Percentiles rank a stretch among this genome's conserved stretches.
Evolutionary conservation across 768 basidiomycete species (phyloP).

Genomic region (Suillus ampliporus): DNA sequence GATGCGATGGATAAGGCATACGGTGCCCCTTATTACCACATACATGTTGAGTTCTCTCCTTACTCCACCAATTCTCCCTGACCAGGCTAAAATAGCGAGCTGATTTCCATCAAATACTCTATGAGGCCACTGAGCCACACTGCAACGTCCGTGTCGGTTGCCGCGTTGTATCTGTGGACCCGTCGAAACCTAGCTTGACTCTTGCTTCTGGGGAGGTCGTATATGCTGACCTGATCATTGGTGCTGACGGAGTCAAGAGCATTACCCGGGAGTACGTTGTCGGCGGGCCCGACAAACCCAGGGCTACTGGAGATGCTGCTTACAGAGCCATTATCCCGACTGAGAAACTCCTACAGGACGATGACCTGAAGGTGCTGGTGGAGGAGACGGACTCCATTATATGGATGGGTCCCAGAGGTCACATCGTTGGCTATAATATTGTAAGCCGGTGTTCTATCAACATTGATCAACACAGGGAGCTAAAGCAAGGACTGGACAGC

Average conservation of each 20-base stretch:
- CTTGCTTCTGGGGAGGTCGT: constrained; percentile 51
- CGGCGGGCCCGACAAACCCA: constrained; percentile 50
- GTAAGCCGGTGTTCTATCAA: constrained; percentile 32
- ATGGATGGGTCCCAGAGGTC: constrained; percentile 63
- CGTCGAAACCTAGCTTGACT: constrained; percentile 39
- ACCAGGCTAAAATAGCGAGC: constrained; percentile 40
- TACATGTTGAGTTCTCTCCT: constrained; percentile 36
- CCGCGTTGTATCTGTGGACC: constrained; percentile 44
- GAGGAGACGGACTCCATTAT: constrained; percentile 57
- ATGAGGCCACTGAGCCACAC: constrained; percentile 40
- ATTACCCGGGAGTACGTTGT: constrained; percentile 53
- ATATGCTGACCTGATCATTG: constrained; percentile 50
- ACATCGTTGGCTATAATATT: constrained; percentile 53
- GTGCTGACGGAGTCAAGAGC: constrained; percentile 62
- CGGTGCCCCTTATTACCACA: constrained; percentile 40
- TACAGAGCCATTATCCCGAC: constrained; percentile 62
- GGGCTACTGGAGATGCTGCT: constrained; percentile 66
- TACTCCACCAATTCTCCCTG: neutral
- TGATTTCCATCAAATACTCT: constrained; percentile 51
- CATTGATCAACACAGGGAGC: neutral
- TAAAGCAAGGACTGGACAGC: constrained; percentile 17
- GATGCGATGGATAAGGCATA: constrained; percentile 37
- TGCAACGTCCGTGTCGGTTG: constrained; percentile 42
- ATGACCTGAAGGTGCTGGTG: constrained; percentile 54
- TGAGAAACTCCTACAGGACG: constrained; percentile 51